Evolutionary conservation across 331 rosid genomes (phyloP), one percentile per base, ranked within the genome.

Genomic region (Cydonia oblonga): DNA sequence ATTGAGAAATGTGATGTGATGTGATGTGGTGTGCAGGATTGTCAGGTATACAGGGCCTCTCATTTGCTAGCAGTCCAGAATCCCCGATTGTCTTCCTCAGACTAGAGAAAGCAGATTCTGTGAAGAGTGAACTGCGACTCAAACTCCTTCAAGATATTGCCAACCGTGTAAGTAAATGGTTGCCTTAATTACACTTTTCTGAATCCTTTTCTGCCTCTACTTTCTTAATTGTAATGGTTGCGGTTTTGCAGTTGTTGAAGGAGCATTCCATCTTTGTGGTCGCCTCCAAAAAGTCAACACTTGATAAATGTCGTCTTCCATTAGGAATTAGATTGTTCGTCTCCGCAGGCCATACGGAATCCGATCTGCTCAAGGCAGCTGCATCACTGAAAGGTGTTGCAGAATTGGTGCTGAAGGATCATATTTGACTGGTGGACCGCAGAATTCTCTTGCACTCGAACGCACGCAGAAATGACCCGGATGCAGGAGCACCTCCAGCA

Each of bases 21-120:
- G 54, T 30, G 19, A 7, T 40, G 38, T 35, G 42, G 42, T 9
- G 60, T 88, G 76, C 93, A 95, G 97, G 90, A 71, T 79, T 95
- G 80, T 83, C 90, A 25, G 85, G 83, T 54, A 28, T 86, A 70
- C 81, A 74, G 3, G 92, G 96, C 69, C 84, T 95, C 71, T 82
- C 72, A 70, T 67, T 95, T 25, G 86, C 77, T 59, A 95, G 99
- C 80, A 83, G 86, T 86, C 89, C 86, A 40, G 93, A 91, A 81
- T 90, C 97, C 10, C 99, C 99, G 7, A 84, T 95, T 75, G 86
- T 95, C 68, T 91, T 87, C 80, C 90, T 95, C 82, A 86, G 71
- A 76, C 79, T 91, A 80, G 78, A 85, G 75, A 84, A 88, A 72
- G 83, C 88, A 11, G 93, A 96, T 64, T 91, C 96, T 10, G 0